These are phyloP conservation scores for Liriodendron chinense DNA, from an alignment of 164 flowering plant species.

Conservation along the genomic window DNA sequence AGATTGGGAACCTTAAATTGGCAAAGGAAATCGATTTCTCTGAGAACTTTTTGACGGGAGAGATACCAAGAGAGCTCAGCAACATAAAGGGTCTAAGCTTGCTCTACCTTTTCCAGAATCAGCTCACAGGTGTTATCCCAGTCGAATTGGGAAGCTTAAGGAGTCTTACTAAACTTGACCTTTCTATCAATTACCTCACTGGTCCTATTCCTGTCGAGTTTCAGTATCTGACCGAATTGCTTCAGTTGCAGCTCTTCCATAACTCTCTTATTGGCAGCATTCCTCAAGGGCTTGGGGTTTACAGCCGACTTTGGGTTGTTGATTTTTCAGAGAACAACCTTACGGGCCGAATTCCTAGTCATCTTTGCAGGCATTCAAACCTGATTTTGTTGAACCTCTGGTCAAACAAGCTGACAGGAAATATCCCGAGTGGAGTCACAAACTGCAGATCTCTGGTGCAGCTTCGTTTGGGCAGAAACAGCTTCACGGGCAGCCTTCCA, in stretches of 20 bases:
- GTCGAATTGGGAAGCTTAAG: conserved; percentile 51
- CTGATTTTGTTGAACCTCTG: conserved; percentile 67
- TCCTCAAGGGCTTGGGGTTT: conserved; percentile 73
- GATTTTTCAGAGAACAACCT: conserved; percentile 76
- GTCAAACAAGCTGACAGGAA: conserved; percentile 69
- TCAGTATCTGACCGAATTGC: conserved; percentile 57
- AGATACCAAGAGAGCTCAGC: conserved; percentile 71
- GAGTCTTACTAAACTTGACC: conserved; percentile 69
- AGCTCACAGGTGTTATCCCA: conserved; percentile 84
- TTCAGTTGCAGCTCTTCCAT: conserved; percentile 71
- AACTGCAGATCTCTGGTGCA: conserved; percentile 66
- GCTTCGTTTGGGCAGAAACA: conserved; percentile 65
- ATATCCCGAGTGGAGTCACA: conserved; percentile 60
- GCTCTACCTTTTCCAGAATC: conserved; percentile 74
- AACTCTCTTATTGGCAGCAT: conserved; percentile 68
- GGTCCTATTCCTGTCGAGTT: conserved; percentile 80
- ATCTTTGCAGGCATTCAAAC: conserved; percentile 58
- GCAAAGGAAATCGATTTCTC: conserved; percentile 85
- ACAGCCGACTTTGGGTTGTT: conserved; percentile 78
- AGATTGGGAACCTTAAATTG: conserved; percentile 71
- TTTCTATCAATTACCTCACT: conserved; percentile 70
- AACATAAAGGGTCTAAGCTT: conserved; percentile 50
- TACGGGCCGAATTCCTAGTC: conserved; percentile 70
- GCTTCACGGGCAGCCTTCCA: conserved; percentile 74
- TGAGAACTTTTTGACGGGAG: conserved; percentile 68